phyloP scores from a whole-genome alignment of 768 basidiomycete species.

The Ramaria sp. region DNA sequence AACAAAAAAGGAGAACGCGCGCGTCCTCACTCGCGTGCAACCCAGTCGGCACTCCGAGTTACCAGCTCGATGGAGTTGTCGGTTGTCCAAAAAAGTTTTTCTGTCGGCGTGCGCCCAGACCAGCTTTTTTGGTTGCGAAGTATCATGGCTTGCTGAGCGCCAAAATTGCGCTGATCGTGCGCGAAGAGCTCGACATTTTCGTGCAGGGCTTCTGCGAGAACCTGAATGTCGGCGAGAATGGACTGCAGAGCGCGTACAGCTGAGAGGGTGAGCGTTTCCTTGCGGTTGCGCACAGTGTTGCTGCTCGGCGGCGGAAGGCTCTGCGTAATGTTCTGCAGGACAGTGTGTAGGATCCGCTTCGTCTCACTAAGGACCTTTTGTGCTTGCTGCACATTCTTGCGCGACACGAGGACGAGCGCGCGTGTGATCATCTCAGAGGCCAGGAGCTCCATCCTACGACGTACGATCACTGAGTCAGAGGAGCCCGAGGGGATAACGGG shows the following conservation, averaged over 20 bases:
- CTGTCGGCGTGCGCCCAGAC: constrained; percentile 85
- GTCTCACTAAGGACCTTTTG: constrained; percentile 87
- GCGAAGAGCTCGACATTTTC: constrained; percentile 90
- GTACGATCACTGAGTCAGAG: constrained; percentile 87
- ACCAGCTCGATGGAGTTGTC: constrained; percentile 86
- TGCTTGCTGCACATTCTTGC: constrained; percentile 85
- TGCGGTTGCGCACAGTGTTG: constrained; percentile 55
- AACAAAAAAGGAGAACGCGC: not conserved
- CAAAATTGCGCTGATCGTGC: constrained; percentile 88
- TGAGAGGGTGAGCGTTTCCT: constrained; percentile 61
- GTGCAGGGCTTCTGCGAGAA: constrained; percentile 77
- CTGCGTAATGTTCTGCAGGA: constrained; percentile 75
- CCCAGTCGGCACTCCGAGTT: constrained; percentile 79
- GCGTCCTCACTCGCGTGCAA: constrained; percentile 41
- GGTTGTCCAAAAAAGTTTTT: constrained; percentile 85
- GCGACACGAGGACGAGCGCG: constrained; percentile 80
- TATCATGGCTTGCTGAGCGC: constrained; percentile 98
- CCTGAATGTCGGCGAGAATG: constrained; percentile 79
- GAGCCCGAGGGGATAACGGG: no score
- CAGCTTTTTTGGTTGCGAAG: constrained; percentile 92
- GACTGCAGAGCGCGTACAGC: constrained; percentile 77
- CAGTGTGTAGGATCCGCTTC: constrained; percentile 84
- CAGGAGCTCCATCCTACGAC: constrained; percentile 91
- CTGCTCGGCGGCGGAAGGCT: constrained; percentile 47
- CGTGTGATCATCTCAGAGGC: constrained; percentile 97